Evolutionary conservation across 192 early-diverging fungal genomes (phyloP), one percentile per base, ranked within the genome.

Genomic region (Backusella australiensis): DNA sequence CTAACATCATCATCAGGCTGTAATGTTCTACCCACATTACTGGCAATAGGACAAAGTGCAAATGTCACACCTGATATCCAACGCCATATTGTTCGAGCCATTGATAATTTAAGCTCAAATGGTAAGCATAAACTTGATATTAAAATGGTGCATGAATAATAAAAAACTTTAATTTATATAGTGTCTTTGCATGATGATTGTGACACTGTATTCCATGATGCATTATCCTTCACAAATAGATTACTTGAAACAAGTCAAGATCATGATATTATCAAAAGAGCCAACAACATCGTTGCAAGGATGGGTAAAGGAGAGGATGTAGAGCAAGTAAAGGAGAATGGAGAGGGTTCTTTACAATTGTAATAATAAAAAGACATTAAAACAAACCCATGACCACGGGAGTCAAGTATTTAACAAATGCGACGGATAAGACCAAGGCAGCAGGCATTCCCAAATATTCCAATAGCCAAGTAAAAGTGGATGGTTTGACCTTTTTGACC

Each of bases 51-150:
- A 8, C 68, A 86, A 82, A 39, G 72, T 69, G 38, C 84, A 52
- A 14, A 77, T 72, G 35, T 80, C 75, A 76, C 77, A 38, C 72
- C 78, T 36, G 88, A 88, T 59, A 81, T 87, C n/a, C 85, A 83
- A 66, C 79, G 86, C 15, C 88, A 89, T 67, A 83, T 88, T 36
- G 76, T 86, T 66, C 81, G 88, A 6, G 88, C 88, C 1, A 79
- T 89, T 34, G 88, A 89, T 78, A 89, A 89, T 67, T 75, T 89
- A 14, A 81, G 72, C 35, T 67, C 73, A n/a, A 69, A 77, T 21
- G 76, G 80, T 81, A 77, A 59, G 42, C 14, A 44, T 44, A 5
- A 26, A 26, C 3, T 32, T 32, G 34, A 39, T 21, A 23, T 12
- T 38, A 17, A 14, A 23, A 32, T 4, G 15, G 9, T 21, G 2